phyloP scores from a whole-genome alignment of 768 basidiomycete genomes.

The Tulasnella sp. region DNA sequence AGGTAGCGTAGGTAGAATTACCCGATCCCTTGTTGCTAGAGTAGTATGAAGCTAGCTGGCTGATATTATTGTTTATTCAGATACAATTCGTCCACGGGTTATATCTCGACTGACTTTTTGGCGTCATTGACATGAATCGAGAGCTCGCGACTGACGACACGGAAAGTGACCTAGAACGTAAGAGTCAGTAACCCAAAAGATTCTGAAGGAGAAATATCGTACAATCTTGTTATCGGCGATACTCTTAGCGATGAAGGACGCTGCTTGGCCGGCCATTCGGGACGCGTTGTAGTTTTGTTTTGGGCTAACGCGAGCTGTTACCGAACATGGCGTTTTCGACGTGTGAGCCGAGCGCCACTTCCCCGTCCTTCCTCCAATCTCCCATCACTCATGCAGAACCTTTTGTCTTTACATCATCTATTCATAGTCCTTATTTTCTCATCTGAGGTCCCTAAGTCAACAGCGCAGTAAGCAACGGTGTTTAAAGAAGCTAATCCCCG shows the following conservation, averaged over 20 bases:
- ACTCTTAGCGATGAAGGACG: constrained; percentile 48
- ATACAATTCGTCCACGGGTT: not conserved
- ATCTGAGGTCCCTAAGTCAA: not conserved
- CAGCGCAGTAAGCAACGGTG: not conserved
- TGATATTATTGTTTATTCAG: not conserved
- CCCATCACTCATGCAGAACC: not conserved
- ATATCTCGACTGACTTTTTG: constrained; percentile 57
- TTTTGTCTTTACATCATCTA: not conserved
- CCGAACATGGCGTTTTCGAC: not conserved
- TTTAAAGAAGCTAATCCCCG: not conserved
- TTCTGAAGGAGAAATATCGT: constrained; percentile 29
- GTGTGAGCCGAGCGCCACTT: not conserved
- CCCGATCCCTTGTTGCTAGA: constrained; percentile 44
- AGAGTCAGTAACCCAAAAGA: not conserved
- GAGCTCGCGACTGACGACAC: constrained; percentile 67
- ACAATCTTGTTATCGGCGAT: constrained; percentile 48
- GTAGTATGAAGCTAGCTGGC: constrained; percentile 62
- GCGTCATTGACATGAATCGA: constrained; percentile 71
- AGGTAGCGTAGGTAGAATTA: constrained; percentile 59
- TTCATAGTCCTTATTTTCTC: not conserved
- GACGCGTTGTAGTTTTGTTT: constrained; percentile 14
- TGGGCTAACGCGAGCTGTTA: constrained; percentile 4
- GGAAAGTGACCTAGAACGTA: constrained; percentile 64
- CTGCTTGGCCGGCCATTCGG: constrained; percentile 29
- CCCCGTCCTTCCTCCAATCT: not conserved